phyloP scores from a whole-genome alignment of 371 early-diverging fungal genomes.

The Syncephalastrum sp. region DNA sequence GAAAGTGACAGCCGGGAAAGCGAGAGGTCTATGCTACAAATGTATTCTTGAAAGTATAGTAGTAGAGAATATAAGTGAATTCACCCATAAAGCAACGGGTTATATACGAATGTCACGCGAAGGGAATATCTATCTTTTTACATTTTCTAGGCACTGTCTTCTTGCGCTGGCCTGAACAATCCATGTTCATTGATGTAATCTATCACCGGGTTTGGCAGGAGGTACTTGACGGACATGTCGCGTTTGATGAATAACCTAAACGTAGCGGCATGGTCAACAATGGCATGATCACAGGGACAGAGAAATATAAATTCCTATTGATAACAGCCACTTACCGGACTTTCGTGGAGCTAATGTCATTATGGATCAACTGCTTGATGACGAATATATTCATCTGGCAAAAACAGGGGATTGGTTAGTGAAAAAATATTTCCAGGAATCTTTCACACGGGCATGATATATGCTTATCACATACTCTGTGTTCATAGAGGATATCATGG shows the following conservation, averaged over 20 bases:
- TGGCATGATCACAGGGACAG: not conserved
- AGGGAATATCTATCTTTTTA: too few species aligned
- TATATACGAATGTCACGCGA: too few species aligned
- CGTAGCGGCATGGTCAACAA: not conserved
- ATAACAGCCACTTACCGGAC: conserved; percentile 57
- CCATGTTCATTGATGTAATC: conserved; percentile 82
- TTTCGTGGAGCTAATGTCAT: conserved; percentile 95
- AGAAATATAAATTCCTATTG: not conserved
- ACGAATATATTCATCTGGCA: conserved; percentile 83
- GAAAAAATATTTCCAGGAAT: not conserved
- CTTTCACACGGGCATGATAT: conserved; percentile 2
- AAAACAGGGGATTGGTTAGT: not conserved
- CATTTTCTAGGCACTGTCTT: too few species aligned
- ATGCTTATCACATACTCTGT: conserved; percentile 56
- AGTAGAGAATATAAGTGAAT: too few species aligned
- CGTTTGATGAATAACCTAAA: conserved; percentile 88
- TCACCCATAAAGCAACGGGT: too few species aligned
- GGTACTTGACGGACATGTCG: conserved; percentile 93
- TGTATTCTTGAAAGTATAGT: too few species aligned
- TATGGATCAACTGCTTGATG: conserved; percentile 94
- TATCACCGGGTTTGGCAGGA: conserved; percentile 91
- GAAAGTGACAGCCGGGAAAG: too few species aligned
- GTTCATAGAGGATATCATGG: conserved; percentile 86
- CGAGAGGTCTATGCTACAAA: too few species aligned
- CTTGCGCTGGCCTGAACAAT: conserved; percentile 51